Percentiles rank a stretch among this genome's conserved stretches.
phyloP scores from a whole-genome alignment of 1,139 yeast species.

The Geotrichum candidum region DNA sequence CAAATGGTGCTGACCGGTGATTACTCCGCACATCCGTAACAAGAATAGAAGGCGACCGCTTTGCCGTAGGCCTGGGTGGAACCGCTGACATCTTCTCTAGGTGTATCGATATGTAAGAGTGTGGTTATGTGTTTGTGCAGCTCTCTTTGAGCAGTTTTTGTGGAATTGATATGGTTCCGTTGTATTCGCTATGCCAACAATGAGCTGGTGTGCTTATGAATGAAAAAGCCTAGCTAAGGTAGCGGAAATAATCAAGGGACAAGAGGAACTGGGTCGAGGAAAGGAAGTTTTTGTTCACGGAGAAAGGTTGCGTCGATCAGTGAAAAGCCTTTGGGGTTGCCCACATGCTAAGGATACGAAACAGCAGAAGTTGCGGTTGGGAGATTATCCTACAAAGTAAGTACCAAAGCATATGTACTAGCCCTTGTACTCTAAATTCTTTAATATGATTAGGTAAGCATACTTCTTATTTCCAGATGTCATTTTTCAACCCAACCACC shows the following conservation, averaged over 20 bases:
- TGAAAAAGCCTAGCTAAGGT: not conserved
- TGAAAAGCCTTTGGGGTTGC: not conserved
- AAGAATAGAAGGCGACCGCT: conserved; percentile 84
- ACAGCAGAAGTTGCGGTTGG: not conserved
- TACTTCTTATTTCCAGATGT: not conserved
- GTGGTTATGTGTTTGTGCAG: not conserved
- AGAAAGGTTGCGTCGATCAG: not conserved
- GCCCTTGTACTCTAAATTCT: not conserved
- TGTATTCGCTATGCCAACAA: not conserved
- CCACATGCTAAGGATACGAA: not conserved
- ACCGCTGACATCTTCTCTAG: not conserved
- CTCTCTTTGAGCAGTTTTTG: not conserved
- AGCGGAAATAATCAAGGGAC: too few relatives aligned
- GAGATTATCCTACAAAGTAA: not conserved
- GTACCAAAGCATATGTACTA: not conserved
- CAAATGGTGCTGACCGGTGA: conserved; percentile 79
- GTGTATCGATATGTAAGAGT: not conserved
- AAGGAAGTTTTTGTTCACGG: not conserved
- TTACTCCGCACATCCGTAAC: conserved; percentile 81
- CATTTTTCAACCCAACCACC: not conserved
- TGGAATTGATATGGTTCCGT: not conserved
- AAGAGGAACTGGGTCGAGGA: too few relatives aligned
- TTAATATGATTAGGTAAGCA: not conserved
- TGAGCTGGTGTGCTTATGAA: not conserved
- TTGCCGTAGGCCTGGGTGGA: conserved; percentile 50